These are phyloP conservation scores for Athelia psychrophila DNA, from an alignment of 1,284 basidiomycete genomes.

Conservation along the genomic window DNA sequence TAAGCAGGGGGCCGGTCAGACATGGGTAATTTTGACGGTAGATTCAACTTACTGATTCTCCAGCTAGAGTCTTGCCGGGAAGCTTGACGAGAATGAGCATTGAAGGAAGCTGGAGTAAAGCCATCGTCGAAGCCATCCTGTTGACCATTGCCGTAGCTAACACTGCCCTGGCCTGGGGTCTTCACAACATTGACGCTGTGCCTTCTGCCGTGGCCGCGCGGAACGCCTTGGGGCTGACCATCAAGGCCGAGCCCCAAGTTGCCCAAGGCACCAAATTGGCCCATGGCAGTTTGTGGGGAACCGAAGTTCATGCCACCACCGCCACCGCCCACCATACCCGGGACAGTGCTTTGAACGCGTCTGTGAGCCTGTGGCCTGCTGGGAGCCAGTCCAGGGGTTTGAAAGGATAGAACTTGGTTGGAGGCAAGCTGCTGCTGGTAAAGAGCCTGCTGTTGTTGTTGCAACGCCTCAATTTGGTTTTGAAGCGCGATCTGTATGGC, in stretches of 20 bases:
- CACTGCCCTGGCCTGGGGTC: conserved; percentile 61
- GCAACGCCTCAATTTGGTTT: conserved; percentile 86
- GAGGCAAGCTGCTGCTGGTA: conserved; percentile 85
- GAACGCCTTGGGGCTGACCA: conserved; percentile 59
- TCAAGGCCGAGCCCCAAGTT: conserved; percentile 62
- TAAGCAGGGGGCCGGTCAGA: conserved; percentile 25
- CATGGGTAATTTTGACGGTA: conserved; percentile 9
- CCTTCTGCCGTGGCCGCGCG: conserved; percentile 85
- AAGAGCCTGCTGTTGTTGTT: conserved; percentile 85
- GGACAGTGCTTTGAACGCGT: conserved; percentile 86
- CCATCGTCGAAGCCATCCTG: conserved; percentile 78
- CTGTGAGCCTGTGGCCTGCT: conserved; percentile 66
- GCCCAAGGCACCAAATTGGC: conserved; percentile 61
- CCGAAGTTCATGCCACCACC: conserved; percentile 32
- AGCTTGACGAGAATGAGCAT: conserved; percentile 74
- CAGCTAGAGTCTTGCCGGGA: conserved; percentile 82
- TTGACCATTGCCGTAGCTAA: conserved; percentile 42
- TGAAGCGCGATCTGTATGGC: conserved; percentile 77
- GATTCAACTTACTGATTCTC: conserved; percentile 74
- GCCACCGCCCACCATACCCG: conserved; percentile 48
- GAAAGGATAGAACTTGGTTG: conserved; percentile 69
- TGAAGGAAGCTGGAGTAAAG: conserved; percentile 52
- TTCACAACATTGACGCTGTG: conserved; percentile 94
- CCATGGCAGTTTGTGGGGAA: conserved; percentile 57
- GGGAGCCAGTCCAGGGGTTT: conserved; percentile 68